Evolutionary conservation across 2,329 filamentous ascomycete genomes (phyloP).

Genomic region (Cladobotryum mycophilum): DNA sequence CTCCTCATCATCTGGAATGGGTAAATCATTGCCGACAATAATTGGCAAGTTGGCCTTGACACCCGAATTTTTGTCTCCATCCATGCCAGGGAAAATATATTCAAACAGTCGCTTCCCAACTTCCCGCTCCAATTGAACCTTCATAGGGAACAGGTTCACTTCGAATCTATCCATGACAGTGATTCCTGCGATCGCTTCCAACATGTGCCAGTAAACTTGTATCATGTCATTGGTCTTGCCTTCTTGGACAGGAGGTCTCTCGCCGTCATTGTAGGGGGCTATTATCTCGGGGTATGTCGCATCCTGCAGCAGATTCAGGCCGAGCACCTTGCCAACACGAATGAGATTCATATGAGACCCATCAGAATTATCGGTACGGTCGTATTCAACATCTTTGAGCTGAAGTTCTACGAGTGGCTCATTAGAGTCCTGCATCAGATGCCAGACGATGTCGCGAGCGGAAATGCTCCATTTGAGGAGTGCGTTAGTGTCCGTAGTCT

Average conservation of each 20-base stretch:
- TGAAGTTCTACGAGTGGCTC: slow-evolving; percentile 91
- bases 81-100: slow-evolving; percentile 89
- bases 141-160: slow-evolving; percentile 86
- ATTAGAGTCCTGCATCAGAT: slow-evolving; percentile 79
- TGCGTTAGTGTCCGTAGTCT: slow-evolving; percentile 64
- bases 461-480: slow-evolving; percentile 87
- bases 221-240: slow-evolving; percentile 68
- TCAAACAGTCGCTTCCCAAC: slow-evolving; percentile 91
- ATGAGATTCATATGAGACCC: slow-evolving; percentile 92
- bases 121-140: slow-evolving; percentile 87
- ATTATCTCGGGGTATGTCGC: slow-evolving; percentile 97
- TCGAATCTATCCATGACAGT: slow-evolving; percentile 97
- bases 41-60: slow-evolving; percentile 57
- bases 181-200: slow-evolving; percentile 95
- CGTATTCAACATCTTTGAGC: slow-evolving; percentile 83
- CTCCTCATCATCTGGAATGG: slow-evolving; percentile 42
- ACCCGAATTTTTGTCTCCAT: slow-evolving; percentile 42
- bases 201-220: slow-evolving; percentile 93
- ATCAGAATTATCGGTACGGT: slow-evolving; percentile 93
- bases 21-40: slow-evolving; percentile 36
- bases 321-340: slow-evolving; percentile 80
- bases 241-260: slow-evolving; percentile 38
- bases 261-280: slow-evolving; percentile 72
- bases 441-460: slow-evolving; percentile 96
- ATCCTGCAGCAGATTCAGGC: slow-evolving; percentile 82